Conservation (phyloP, 2,329 filamentous ascomycete species). For the Pseudocercospora pini-densiflorae region DNA sequence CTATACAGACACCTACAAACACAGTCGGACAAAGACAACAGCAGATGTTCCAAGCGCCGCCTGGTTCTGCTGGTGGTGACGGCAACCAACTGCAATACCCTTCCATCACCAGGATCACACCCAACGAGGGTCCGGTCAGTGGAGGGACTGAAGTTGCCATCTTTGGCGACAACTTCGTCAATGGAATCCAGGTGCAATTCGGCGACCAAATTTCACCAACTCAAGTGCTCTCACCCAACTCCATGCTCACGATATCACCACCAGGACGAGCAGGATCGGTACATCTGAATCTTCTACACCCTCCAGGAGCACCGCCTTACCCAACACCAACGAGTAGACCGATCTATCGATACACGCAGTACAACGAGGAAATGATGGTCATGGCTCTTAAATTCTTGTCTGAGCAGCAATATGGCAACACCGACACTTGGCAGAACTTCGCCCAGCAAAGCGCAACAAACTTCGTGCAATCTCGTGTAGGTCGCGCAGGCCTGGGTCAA, state of each 20-base stretch:
- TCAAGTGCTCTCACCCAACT: conserved; percentile 77
- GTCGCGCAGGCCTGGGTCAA: conserved; percentile 19
- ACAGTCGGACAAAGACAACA: conserved; percentile 26
- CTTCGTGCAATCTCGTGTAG: conserved; percentile 32
- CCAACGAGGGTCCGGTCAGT: conserved; percentile 77
- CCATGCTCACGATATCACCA: conserved; percentile 76
- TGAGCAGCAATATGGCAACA: conserved; percentile 40
- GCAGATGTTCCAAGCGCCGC: conserved; percentile 24
- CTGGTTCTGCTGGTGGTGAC: conserved; percentile 23
- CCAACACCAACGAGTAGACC: conserved; percentile 39
- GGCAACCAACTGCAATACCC: conserved; percentile 19
- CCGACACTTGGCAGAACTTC: conserved; percentile 38
- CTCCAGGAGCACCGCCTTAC: conserved; percentile 43
- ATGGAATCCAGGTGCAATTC: conserved; percentile 83
- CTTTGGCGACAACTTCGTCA: conserved; percentile 78
- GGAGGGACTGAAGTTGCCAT: conserved; percentile 89
- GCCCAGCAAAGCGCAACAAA: conserved; percentile 35
- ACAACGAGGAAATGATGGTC: conserved; percentile 61
- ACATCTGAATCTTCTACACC: conserved; percentile 64
- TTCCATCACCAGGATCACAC: conserved; percentile 61
- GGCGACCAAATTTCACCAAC: conserved; percentile 72
- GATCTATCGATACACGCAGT: conserved; percentile 48
- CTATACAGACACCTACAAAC: conserved; percentile 37
- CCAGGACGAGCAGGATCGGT: conserved; percentile 73
- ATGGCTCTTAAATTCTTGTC: conserved; percentile 55